These are phyloP conservation scores for Corymbia calophylla DNA, from an alignment of 441 rosid species.

Conservation along the genomic window DNA sequence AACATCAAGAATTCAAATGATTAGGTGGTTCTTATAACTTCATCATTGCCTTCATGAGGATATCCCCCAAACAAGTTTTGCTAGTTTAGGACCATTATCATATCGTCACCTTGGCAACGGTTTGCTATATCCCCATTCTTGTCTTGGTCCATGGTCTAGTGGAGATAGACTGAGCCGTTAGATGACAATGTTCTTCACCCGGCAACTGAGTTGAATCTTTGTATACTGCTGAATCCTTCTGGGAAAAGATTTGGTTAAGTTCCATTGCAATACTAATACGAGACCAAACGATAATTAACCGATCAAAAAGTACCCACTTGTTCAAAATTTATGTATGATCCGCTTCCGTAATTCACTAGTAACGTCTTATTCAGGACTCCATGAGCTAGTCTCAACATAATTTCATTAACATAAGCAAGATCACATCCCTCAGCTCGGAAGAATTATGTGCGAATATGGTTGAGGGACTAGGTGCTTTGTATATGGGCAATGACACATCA, in stretches of 20 bases:
- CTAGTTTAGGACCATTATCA: background rate
- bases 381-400: background rate
- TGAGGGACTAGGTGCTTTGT: background rate
- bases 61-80: background rate
- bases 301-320: background rate
- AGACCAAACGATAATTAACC: background rate
- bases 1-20: background rate
- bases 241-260: background rate
- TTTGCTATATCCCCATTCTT: background rate
- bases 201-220: background rate
- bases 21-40: background rate
- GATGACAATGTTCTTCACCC: background rate
- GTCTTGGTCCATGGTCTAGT: background rate
- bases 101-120: background rate
- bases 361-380: background rate
- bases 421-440: background rate
- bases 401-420: background rate
- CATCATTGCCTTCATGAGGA: background rate
- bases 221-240: background rate
- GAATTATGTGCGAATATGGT: background rate
- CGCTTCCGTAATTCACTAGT: background rate
- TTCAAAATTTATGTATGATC: background rate
- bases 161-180: background rate
- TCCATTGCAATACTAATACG: background rate
- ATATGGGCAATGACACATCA: background rate